Evolutionary conservation across 192 early-diverging fungal species (phyloP).

Genomic region (Coemansia erecta): DNA sequence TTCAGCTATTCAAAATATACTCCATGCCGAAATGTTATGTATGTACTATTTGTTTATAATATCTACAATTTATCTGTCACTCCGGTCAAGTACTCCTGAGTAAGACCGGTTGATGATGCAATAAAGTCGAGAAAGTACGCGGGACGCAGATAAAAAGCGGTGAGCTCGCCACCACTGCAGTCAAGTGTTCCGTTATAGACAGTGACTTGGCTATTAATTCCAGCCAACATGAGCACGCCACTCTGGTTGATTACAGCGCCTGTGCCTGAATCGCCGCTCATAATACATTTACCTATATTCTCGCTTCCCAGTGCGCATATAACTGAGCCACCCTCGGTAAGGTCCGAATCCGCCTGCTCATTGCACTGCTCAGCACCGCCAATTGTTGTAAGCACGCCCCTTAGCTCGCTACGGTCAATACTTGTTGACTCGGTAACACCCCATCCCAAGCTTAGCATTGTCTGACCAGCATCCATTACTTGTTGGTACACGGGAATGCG

Average conservation of each 20-base stretch:
- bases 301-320: slow-evolving; percentile 4
- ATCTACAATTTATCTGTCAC: background rate
- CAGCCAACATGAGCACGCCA: background rate
- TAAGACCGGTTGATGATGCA: background rate
- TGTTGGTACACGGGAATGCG: background rate
- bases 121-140: slow-evolving; percentile 8
- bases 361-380: slow-evolving; percentile 1
- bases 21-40: background rate
- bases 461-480: background rate
- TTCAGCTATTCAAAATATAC: too few species aligned
- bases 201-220: slow-evolving; percentile 1
- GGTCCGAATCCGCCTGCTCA: background rate
- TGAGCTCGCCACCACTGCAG: background rate
- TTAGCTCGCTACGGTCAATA: slow-evolving; percentile 1
- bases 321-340: background rate
- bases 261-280: slow-evolving; percentile 8
- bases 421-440: background rate
- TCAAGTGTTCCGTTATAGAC: background rate
- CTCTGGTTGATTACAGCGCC: slow-evolving; percentile 1
- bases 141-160: slow-evolving; percentile 1
- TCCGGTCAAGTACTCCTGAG: slow-evolving; percentile 6
- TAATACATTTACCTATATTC: background rate
- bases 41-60: background rate
- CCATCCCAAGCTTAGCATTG: slow-evolving; percentile 5
- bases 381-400: background rate